These are phyloP conservation scores for Rusavskia elegans DNA, from an alignment of 495 filamentous ascomycete genomes.

Conservation along the genomic window DNA sequence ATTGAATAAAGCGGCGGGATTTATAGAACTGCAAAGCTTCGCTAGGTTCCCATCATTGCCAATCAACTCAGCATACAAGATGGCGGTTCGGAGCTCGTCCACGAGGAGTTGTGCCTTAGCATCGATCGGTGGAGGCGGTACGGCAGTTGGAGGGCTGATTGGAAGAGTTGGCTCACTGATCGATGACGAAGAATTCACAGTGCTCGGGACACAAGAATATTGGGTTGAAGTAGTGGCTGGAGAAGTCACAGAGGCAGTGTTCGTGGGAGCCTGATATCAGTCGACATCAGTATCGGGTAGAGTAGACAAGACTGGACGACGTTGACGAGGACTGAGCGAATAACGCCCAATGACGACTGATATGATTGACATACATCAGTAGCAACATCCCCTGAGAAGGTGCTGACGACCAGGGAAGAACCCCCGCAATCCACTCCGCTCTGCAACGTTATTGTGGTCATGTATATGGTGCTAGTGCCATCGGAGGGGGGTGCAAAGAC, in stretches of 20 bases:
- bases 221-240: neutral
- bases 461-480: constrained; percentile 3
- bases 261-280: neutral
- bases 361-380: neutral
- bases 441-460: neutral
- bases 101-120: constrained; percentile 2
- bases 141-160: neutral
- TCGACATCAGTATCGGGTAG: neutral
- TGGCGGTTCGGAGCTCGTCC: constrained; percentile 3
- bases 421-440: constrained; percentile 2
- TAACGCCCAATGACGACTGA: no score
- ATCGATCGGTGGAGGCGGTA: neutral
- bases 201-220: neutral
- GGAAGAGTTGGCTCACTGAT: neutral
- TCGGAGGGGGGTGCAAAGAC: constrained; percentile 2
- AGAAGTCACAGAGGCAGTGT: neutral
- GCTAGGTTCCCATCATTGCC: constrained; percentile 2
- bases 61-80: constrained; percentile 7
- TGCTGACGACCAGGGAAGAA: constrained; percentile 2
- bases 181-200: neutral
- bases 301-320: neutral
- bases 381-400: neutral
- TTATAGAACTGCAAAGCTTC: constrained; percentile 8
- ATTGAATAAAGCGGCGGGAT: constrained; percentile 2
- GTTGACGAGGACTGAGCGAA: no score